Evolutionary conservation across 1,284 basidiomycete genomes (phyloP).

Genomic region (Leccinum subspadiceum): DNA sequence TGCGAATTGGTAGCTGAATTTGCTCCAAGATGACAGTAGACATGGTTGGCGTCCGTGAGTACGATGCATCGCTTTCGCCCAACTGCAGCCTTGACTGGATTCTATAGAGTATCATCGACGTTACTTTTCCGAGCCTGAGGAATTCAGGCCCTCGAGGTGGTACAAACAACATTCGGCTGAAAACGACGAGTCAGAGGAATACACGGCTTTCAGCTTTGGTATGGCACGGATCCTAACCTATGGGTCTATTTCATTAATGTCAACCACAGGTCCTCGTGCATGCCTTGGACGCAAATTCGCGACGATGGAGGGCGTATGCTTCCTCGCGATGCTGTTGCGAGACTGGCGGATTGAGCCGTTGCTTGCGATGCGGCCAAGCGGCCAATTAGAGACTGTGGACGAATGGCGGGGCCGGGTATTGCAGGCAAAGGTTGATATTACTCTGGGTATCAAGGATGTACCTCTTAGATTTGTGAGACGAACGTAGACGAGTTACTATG

Average conservation of each 20-base stretch:
- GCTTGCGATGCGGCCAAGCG: constrained; percentile 22
- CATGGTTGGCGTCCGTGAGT: constrained; percentile 52
- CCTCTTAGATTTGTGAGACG: constrained; percentile 40
- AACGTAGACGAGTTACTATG: background rate
- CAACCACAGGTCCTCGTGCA: constrained; percentile 43
- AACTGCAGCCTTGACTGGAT: background rate
- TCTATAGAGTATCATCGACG: constrained; percentile 37
- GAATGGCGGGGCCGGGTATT: constrained; percentile 45
- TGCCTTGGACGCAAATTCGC: constrained; percentile 59
- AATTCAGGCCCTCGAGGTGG: constrained; percentile 42
- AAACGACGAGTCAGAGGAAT: constrained; percentile 33
- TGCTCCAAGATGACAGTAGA: constrained; percentile 40
- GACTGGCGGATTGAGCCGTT: constrained; percentile 51
- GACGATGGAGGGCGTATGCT: constrained; percentile 48
- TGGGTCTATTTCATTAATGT: background rate
- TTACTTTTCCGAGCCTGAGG: constrained; percentile 40
- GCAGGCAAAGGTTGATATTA: constrained; percentile 39
- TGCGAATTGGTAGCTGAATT: constrained; percentile 1
- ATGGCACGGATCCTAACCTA: background rate
- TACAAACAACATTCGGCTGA: constrained; percentile 21
- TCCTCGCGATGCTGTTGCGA: constrained; percentile 47
- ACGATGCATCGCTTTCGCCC: background rate
- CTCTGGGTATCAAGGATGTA: constrained; percentile 41
- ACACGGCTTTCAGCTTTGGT: constrained; percentile 50
- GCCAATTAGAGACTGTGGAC: constrained; percentile 38